Conservation (phyloP, 345 rosid genomes). For the Eucalyptus viminalis region DNA sequence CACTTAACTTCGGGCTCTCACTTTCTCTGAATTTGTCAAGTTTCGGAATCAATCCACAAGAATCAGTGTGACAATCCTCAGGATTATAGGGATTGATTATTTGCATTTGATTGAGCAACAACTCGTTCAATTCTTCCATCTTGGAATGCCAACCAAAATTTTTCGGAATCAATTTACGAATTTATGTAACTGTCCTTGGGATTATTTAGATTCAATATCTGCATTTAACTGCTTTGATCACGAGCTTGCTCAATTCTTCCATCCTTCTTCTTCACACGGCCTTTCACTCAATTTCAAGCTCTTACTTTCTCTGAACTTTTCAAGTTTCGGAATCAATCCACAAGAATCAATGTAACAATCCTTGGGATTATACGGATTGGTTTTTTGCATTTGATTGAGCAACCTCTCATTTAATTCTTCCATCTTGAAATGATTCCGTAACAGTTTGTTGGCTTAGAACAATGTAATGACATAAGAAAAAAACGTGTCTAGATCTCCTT, state of each 20-base stretch:
- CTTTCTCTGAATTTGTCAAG: neutral
- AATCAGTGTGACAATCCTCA: neutral
- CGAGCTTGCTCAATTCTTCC: neutral
- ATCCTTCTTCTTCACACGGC: neutral
- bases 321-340: neutral
- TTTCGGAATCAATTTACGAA: neutral
- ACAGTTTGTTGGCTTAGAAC: neutral
- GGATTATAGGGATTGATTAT: neutral
- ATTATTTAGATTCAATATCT: neutral
- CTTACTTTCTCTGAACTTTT: neutral
- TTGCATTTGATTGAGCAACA: neutral
- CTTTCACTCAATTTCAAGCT: neutral
- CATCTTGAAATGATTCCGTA: neutral
- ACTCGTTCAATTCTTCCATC: neutral
- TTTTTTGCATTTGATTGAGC: neutral
- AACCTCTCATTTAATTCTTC: neutral
- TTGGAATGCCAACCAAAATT: neutral
- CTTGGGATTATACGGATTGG: neutral
- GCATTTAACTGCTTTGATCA: neutral
- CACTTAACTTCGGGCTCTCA: neutral
- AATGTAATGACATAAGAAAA: neutral
- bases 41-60: neutral
- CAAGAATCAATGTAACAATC: neutral
- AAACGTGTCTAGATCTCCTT: neutral
- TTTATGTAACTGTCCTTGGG: neutral